These are phyloP conservation scores for Phoma sp. DNA, from an alignment of 2,329 filamentous ascomycete genomes.

Conservation along the genomic window DNA sequence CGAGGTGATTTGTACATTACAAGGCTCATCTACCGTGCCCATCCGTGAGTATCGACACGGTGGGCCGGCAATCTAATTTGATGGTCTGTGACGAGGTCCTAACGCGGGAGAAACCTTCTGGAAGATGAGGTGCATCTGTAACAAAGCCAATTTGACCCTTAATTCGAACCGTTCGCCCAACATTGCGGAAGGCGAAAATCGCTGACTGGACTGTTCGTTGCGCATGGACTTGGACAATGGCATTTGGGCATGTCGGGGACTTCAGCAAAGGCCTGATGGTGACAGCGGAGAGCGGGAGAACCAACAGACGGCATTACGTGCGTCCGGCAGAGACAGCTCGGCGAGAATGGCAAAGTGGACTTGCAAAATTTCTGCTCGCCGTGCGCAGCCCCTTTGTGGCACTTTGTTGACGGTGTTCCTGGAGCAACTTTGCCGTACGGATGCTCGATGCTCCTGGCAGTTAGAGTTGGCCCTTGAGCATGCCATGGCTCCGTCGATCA, in stretches of 20 bases:
- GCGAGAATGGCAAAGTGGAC: conserved; percentile 11
- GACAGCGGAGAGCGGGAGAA: conserved; percentile 23
- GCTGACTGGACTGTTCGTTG: conserved; percentile 1
- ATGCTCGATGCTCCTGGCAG: conserved; percentile 8
- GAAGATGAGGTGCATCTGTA: conserved; percentile 36
- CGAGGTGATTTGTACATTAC: conserved; percentile 15
- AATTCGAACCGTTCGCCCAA: conserved; percentile 23
- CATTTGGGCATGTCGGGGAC: conserved; percentile 6
- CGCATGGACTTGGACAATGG: conserved; percentile 12
- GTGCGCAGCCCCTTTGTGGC: conserved; percentile 22
- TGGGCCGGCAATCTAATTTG: conserved; percentile 42
- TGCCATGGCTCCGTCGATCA: conserved; percentile 29
- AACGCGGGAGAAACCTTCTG: conserved; percentile 42
- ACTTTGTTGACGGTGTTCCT: conserved; percentile 15
- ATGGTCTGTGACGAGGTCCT: conserved; percentile 31
- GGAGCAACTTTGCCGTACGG: conserved; percentile 29
- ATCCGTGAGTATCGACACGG: conserved; percentile 25
- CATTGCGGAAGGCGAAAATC: neutral
- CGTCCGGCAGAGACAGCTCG: conserved; percentile 20
- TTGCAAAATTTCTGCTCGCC: conserved; percentile 20
- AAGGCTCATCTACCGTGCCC: conserved; percentile 11
- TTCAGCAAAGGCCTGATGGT: conserved; percentile 11
- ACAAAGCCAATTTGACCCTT: conserved; percentile 21
- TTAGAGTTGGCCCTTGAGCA: conserved; percentile 26
- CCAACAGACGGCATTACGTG: conserved; percentile 20